Conservation (phyloP, 2,329 filamentous ascomycete genomes). For the Epichloe brachyelytri region DNA sequence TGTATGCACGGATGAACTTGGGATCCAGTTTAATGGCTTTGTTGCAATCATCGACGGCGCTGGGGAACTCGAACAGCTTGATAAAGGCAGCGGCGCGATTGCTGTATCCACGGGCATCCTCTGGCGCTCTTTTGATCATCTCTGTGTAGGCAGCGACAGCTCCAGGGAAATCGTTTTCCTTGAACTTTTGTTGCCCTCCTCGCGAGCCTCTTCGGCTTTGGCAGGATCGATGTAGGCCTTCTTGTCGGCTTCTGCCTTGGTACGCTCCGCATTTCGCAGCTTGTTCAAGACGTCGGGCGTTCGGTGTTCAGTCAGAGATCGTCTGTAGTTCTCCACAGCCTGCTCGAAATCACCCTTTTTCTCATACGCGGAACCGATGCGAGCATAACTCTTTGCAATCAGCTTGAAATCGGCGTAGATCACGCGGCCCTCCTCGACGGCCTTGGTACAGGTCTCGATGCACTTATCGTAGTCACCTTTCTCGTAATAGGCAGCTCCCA, state of each 20-base stretch:
- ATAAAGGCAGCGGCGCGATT: constrained; percentile 95
- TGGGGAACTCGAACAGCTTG: constrained; percentile 92
- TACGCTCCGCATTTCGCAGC: constrained; percentile 80
- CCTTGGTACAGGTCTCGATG: constrained; percentile 77
- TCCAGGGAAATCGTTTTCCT: constrained; percentile 87
- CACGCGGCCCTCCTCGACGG: constrained; percentile 77
- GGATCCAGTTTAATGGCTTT: constrained; percentile 80
- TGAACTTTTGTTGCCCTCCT: constrained; percentile 96
- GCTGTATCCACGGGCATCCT: constrained; percentile 88
- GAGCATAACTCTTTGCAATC: constrained; percentile 94
- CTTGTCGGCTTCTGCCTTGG: constrained; percentile 63
- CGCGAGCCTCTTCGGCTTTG: constrained; percentile 90
- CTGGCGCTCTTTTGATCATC: constrained; percentile 90
- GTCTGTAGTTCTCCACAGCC: constrained; percentile 84
- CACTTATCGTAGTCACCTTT: constrained; percentile 86
- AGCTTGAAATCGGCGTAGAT: constrained; percentile 95
- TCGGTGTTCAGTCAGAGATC: constrained; percentile 89
- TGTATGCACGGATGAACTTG: constrained; percentile 88
- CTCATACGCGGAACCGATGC: constrained; percentile 89
- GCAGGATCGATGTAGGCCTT: constrained; percentile 75
- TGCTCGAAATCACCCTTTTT: constrained; percentile 67
- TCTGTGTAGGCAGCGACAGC: constrained; percentile 90
- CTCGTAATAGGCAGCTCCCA: constrained; percentile 87
- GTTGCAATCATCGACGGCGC: constrained; percentile 85
- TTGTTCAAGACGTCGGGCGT: constrained; percentile 89